Evolutionary conservation across 2,329 filamentous ascomycete genomes (phyloP), one percentile per base, ranked within the genome.

Genomic region (Pseudocercospora crystallina): DNA sequence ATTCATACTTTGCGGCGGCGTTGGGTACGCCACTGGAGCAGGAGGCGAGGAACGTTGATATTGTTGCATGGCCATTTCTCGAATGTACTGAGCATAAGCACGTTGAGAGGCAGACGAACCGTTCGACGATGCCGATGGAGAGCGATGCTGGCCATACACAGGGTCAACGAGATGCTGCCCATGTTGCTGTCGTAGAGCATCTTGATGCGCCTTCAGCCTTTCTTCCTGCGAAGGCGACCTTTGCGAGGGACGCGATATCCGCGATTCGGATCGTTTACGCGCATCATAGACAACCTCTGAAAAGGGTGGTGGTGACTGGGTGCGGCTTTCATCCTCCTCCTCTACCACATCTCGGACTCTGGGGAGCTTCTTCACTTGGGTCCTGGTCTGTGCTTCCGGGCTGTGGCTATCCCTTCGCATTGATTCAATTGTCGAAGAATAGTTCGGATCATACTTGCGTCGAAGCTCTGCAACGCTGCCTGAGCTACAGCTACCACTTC

Each of bases 381-480:
- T 34, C 29, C 29, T 13, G 38, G 37, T 41, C 58, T 30, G 47
- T 7, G 43, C 40, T 15, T 57, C 54, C 2, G 61, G 59, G 33
- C 59, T 60, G 13, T 52, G 47, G 30, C 53, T 59, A 8, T 39
- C 46, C 37, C 50, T 58, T 29, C 53, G 45, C 15, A 26, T 52
- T n/a, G 51, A 56, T 20, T 11, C 34, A 3, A 29, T 29, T 8
- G 50, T 53, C 3, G 44, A 17, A 20, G 49, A 49, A 37, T 52
- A 61, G 31, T 63, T 60, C 10, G 57, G 38, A 40, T 65, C 61
- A 49, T 64, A 66, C 37, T 61, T 62, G 15, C 57, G 52, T 14
- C 62, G 58, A 11, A 67, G 53, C 43, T 68, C 65, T 11, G 59
- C 56, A 3, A 66, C 62, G 51, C 61, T 67, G 2, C 57, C 56